Evolutionary conservation across 2,329 filamentous ascomycete genomes (phyloP).

Genomic region (Periconia sp.): DNA sequence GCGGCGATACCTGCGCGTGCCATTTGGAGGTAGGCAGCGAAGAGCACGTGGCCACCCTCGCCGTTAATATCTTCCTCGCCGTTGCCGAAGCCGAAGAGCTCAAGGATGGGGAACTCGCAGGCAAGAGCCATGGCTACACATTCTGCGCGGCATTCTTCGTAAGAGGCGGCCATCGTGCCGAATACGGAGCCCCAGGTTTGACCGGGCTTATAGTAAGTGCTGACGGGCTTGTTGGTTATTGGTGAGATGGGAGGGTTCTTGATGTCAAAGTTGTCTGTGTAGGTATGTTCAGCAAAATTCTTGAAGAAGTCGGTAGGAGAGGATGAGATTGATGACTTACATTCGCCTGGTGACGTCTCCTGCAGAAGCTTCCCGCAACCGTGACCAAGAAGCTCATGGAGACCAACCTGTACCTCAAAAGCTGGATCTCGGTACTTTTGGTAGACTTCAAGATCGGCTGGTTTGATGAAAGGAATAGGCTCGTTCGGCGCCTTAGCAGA

Average conservation of each 20-base stretch:
- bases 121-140: slow-evolving; percentile 90
- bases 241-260: slow-evolving; percentile 82
- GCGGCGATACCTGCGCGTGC: slow-evolving; percentile 88
- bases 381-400: slow-evolving; percentile 88
- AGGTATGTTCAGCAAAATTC: no score
- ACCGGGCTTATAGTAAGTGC: slow-evolving; percentile 90
- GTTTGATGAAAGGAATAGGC: slow-evolving; percentile 86
- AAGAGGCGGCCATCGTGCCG: slow-evolving; percentile 82
- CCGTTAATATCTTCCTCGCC: slow-evolving; percentile 74
- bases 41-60: slow-evolving; percentile 85
- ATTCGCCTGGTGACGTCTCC: slow-evolving; percentile 78
- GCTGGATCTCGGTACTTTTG: slow-evolving; percentile 82
- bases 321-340: no score
- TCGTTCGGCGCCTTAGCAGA: slow-evolving; percentile 91
- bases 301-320: no score
- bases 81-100: slow-evolving; percentile 91
- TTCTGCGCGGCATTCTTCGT: slow-evolving; percentile 94
- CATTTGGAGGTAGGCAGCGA: slow-evolving; percentile 89
- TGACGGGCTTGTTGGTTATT: slow-evolving; percentile 76
- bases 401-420: slow-evolving; percentile 94
- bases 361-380: slow-evolving; percentile 93
- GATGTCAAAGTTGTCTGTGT: slow-evolving; percentile 93
- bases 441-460: slow-evolving; percentile 78
- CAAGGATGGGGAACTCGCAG: slow-evolving; percentile 86
- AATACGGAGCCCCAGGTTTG: slow-evolving; percentile 96